A percentile compares a stretch with the other conserved stretches of the same genome.
phyloP scores from a whole-genome alignment of 176 grass and related monocot species.

The Bothriochloa decipiens region DNA sequence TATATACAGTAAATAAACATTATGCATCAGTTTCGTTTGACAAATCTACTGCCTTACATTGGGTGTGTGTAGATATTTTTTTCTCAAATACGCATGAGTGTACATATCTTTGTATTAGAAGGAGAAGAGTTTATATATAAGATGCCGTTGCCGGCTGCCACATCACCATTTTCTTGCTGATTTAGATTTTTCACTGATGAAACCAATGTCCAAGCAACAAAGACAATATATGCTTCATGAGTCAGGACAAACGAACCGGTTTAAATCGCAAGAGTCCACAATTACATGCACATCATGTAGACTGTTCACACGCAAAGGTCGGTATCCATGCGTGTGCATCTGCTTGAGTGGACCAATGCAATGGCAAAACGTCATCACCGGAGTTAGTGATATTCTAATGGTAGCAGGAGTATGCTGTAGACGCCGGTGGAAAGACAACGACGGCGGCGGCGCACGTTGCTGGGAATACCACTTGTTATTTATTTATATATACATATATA shows the following conservation, averaged over 20 bases:
- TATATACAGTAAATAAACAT: no score
- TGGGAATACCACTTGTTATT: not conserved
- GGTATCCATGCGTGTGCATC: not conserved
- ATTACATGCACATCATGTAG: not conserved
- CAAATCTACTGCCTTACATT: no score
- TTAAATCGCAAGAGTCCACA: not conserved
- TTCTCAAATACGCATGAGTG: no score
- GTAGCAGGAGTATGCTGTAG: not conserved
- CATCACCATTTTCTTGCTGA: not conserved
- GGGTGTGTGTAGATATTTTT: no score
- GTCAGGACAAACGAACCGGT: not conserved
- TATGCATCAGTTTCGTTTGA: no score
- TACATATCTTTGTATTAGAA: no score
- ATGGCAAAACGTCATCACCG: conserved; percentile 22
- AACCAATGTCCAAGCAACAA: not conserved
- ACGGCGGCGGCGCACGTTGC: conserved; percentile 12
- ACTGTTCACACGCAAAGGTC: not conserved
- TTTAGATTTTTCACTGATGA: not conserved
- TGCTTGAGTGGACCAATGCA: not conserved
- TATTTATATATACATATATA: not conserved
- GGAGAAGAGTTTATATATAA: no score
- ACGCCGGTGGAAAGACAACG: not conserved
- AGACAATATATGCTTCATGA: not conserved
- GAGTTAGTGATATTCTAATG: not conserved
- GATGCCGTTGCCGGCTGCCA: no score